A percentile compares a stretch with the other conserved stretches of the same genome.
Evolutionary conservation across 73 alveolate genomes (phyloP).

Genomic region (Stentor coeruleus): DNA sequence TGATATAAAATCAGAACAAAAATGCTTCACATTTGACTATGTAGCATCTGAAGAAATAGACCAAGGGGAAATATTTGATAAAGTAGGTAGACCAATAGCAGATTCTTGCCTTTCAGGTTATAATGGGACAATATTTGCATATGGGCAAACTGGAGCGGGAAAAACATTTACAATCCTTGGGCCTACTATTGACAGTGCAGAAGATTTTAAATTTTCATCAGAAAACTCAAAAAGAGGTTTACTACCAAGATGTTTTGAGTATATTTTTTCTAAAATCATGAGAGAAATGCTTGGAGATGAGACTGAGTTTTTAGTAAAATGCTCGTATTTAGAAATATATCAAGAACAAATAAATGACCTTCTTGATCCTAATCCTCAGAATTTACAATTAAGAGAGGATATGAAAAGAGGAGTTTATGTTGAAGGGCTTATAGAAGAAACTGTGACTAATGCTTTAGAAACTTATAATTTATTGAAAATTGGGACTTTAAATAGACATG

Average conservation of each 20-base stretch:
- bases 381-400: conserved; percentile 59
- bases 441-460: conserved; percentile 54
- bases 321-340: conserved; percentile 66
- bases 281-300: conserved; percentile 26
- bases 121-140: conserved; percentile 93
- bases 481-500: conserved; percentile 81
- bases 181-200: conserved; percentile 23
- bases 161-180: conserved; percentile 97
- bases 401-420: conserved; percentile 74
- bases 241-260: conserved; percentile 71
- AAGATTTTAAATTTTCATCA: neutral
- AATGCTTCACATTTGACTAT: conserved; percentile 62
- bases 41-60: conserved; percentile 70
- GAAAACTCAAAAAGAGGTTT: conserved; percentile 45
- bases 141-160: conserved; percentile 99
- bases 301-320: conserved; percentile 42
- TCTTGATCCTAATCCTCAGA: conserved; percentile 50
- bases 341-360: conserved; percentile 79
- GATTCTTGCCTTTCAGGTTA: conserved; percentile 82
- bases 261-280: conserved; percentile 50
- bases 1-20: conserved; percentile 37
- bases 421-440: conserved; percentile 73
- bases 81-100: conserved; percentile 70
- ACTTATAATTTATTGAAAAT: conserved; percentile 54
- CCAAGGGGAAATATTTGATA: conserved; percentile 69